Evolutionary conservation across 2,329 filamentous ascomycete genomes (phyloP), one percentile per base, ranked within the genome.

Genomic region (Ascochyta koolunga): DNA sequence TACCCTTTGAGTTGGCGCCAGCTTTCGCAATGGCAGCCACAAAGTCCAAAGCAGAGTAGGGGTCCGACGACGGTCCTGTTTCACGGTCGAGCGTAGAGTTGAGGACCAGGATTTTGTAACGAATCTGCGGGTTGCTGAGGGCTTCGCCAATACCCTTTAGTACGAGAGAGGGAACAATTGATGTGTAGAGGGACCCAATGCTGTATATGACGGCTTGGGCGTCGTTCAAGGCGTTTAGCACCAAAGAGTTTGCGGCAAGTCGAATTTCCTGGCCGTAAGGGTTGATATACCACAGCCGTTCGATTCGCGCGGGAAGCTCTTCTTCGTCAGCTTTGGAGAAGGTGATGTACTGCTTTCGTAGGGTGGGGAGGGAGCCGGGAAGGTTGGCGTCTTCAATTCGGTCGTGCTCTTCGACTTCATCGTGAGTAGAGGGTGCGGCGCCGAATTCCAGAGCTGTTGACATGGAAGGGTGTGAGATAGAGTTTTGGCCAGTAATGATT

Each of bases 231-330:
- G 91, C 86, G 7, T 86, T 82, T 0, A 96, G 66, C 0, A 93
- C 91, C 44, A 91, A 87, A 0, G 91, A 87, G 67, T 96, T 98
- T 2, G 91, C 89, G 0, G 87, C 83, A 0, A 93, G 90, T 16
- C 88, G 86, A 62, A 98, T 97, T 75, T 97, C 93, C 71, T 97
- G 91, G n/a, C 93, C 93, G 73, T 97, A 98, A 0, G 93, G 93
- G 69, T 97, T 98, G 78, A 98, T 98, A 78, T 98, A 98, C 91
- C 92, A 98, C 27, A 98, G 82, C 2, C 93, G 80, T 49, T 87
- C 81, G 63, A 98, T 96, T 24, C 90, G 83, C 0, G 89, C 83
- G 0, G 90, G 84, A 1, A 98, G 80, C 49, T 93, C 90, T 56
- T 90, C 86, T 59, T 91, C 88, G 33, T 85, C 80, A 3, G 66